Evolutionary conservation across 768 basidiomycete species (phyloP).

Genomic region (Amanita exitialis): DNA sequence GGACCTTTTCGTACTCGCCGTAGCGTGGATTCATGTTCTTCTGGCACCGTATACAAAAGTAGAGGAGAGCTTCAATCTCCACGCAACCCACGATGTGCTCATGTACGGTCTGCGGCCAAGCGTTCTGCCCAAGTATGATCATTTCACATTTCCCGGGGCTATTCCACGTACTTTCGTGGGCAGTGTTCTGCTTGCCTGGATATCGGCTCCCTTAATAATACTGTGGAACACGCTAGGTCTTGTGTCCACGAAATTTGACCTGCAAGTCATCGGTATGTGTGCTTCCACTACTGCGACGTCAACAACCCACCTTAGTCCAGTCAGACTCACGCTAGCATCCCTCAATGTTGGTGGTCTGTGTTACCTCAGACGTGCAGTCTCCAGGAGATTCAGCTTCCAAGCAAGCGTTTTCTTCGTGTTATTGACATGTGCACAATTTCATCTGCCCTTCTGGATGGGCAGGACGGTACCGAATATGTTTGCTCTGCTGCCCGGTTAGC

Average conservation of each 20-base stretch:
- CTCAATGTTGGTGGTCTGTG: conserved; percentile 54
- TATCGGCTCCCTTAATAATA: conserved; percentile 38
- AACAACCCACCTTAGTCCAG: conserved; percentile 26
- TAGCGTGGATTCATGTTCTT: conserved; percentile 58
- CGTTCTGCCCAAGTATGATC: conserved; percentile 63
- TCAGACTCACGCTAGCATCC: conserved; percentile 61
- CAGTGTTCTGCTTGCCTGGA: conserved; percentile 55
- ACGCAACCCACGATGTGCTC: conserved; percentile 82
- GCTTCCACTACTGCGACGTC: neutral
- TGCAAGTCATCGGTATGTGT: conserved; percentile 61
- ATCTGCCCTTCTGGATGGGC: conserved; percentile 88
- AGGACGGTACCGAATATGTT: conserved; percentile 94
- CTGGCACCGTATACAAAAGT: conserved; percentile 91
- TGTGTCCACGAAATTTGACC: conserved; percentile 45
- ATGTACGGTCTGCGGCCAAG: conserved; percentile 48
- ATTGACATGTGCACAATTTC: conserved; percentile 79
- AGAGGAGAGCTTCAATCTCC: conserved; percentile 94
- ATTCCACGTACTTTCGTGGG: conserved; percentile 86
- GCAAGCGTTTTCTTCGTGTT: conserved; percentile 53
- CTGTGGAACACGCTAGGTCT: conserved; percentile 31
- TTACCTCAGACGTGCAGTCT: conserved; percentile 52
- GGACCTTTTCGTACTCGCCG: conserved; percentile 40
- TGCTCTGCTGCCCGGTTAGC: conserved; percentile 66
- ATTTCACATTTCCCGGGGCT: conserved; percentile 78
- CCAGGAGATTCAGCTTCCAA: conserved; percentile 49